A percentile compares a stretch with the other conserved stretches of the same genome.
These are phyloP conservation scores for Saturnispora hagleri DNA, from an alignment of 805 yeast genomes.

Conservation along the genomic window DNA sequence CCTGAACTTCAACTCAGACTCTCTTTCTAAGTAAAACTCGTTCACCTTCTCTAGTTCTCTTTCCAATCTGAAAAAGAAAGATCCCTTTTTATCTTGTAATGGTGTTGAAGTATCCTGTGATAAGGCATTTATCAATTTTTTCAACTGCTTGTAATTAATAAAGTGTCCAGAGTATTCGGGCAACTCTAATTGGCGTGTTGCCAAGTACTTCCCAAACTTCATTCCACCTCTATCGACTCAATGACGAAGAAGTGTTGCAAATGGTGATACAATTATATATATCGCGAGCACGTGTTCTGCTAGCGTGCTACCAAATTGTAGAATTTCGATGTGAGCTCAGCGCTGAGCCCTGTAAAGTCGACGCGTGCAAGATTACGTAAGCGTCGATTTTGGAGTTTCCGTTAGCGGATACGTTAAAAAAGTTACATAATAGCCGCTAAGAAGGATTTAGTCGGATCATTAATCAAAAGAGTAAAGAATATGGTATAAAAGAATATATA, in stretches of 20 bases:
- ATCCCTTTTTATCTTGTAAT: conserved; percentile 83
- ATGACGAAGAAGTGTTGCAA: not conserved
- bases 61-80: conserved; percentile 81
- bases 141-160: conserved; percentile 88
- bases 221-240: conserved; percentile 8
- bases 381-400: not conserved
- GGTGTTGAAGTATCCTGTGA: conserved; percentile 28
- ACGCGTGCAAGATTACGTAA: not conserved
- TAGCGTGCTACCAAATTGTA: not conserved
- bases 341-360: not conserved
- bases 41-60: conserved; percentile 94
- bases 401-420: too few relatives aligned
- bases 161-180: conserved; percentile 94
- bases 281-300: conserved; percentile 2
- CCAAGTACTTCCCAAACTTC: conserved; percentile 96
- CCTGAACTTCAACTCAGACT: conserved; percentile 73
- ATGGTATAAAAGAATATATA: not conserved
- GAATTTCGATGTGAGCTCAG: not conserved
- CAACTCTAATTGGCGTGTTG: conserved; percentile 85
- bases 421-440: too few relatives aligned
- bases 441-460: not conserved
- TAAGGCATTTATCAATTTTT: conserved; percentile 81
- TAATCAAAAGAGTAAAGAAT: not conserved
- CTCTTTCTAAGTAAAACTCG: conserved; percentile 83
- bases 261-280: not conserved